These are phyloP conservation scores for Beauveria caledonica DNA, from an alignment of 2,329 filamentous ascomycete species.

Conservation along the genomic window DNA sequence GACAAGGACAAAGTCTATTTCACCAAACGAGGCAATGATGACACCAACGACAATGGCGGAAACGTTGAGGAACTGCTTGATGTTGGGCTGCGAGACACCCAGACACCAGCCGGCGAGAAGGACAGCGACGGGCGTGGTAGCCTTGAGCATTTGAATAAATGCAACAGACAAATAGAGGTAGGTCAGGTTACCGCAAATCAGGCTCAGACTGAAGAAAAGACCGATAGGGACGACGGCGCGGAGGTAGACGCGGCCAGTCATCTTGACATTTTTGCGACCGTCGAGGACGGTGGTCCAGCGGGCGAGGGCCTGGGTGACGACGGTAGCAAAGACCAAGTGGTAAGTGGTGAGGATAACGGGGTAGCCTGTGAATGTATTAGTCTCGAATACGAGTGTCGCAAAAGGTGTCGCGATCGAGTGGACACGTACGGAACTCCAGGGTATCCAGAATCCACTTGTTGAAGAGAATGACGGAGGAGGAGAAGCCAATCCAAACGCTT, in stretches of 20 bases:
- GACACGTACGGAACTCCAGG: conserved; percentile 56
- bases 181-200: conserved; percentile 93
- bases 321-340: conserved; percentile 85
- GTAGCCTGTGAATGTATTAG: conserved; percentile 50
- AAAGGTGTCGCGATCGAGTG: conserved; percentile 64
- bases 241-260: conserved; percentile 90
- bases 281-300: conserved; percentile 85
- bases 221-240: conserved; percentile 92
- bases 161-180: conserved; percentile 93
- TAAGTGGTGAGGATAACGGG: conserved; percentile 87
- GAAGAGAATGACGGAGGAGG: conserved; percentile 93
- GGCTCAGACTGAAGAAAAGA: conserved; percentile 87
- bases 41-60: conserved; percentile 92
- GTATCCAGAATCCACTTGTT: conserved; percentile 97
- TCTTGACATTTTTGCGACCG: conserved; percentile 90
- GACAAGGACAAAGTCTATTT: conserved; percentile 82
- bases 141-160: conserved; percentile 99
- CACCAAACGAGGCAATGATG: conserved; percentile 86
- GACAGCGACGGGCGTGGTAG: conserved; percentile 89
- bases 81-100: conserved; percentile 72
- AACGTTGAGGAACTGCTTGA: conserved; percentile 86
- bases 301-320: conserved; percentile 90
- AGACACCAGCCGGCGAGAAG: conserved; percentile 83
- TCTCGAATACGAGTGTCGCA: conserved; percentile 48
- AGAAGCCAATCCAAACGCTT: conserved; percentile 87